Base-by-base conservation (phyloP, 805 yeast species). In the Cyberlindnera euphorbiiphila region DNA sequence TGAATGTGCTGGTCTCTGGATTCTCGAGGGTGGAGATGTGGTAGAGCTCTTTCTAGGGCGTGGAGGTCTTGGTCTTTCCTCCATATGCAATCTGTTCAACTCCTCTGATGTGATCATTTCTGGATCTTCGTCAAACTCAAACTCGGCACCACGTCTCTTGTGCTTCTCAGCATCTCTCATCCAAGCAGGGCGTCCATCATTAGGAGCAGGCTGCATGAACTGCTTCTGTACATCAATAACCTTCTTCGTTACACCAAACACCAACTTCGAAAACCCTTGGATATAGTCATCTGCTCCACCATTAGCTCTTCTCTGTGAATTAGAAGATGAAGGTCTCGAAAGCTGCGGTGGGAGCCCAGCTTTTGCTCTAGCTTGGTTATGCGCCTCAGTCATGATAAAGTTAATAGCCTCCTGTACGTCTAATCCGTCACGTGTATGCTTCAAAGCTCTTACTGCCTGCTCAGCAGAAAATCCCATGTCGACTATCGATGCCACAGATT, bases 401-500 rank as follows among this genome's bases (percentile, higher is more conserved):
- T 77, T 75, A 15, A 85, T 81, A 21, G 94, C 88, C 17, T 65
- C 69, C 40, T 80, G 74, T 8, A 85, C 64, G 47, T 82, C 75
- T 6, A 69, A 54, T 0, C 88, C 85, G 23, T 62, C 51, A 1
- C 53, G 57, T 0, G 80, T 74, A 31, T 65, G 60, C 7, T 60
- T 68, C 25, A 86, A 65, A 0, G 94, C 94, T 3, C 62, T 60
- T 18, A 67, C 70, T 5, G 93, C 78, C 36, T 68, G 73, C 2
- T 75, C 78, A 1, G 72, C 62, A 1, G 81, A 59, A 51, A 86
- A 86, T 3, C 95, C 95, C 77, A 86, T 86, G 42, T 85, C 93
- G 3, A 84, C 60, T 29, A 85, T 64, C 47, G 78, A 84, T 0
- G 91, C 91, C 13, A 85, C 54, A 1, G 76, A 67, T 28, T 62